These are phyloP conservation scores for Rhodotorula diobovata DNA, from an alignment of 768 basidiomycete genomes.

Conservation along the genomic window DNA sequence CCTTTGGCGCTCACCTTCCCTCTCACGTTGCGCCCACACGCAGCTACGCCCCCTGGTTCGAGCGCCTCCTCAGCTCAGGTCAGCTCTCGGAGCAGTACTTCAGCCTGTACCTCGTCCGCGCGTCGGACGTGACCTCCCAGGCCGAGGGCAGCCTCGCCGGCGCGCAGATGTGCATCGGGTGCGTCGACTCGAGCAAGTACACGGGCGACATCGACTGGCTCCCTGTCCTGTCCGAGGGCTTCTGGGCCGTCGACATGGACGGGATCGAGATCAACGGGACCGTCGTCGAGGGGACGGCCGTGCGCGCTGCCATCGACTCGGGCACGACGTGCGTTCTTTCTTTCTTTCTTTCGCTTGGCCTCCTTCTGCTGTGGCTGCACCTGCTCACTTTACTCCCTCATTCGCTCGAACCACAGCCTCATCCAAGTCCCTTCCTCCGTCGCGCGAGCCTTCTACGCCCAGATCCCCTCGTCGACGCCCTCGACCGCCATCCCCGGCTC, in stretches of 20 bases:
- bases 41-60: constrained; percentile 34
- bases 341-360: background rate
- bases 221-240: constrained; percentile 9
- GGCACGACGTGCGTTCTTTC: constrained; percentile 27
- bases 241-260: constrained; percentile 21
- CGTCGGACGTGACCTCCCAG: constrained; percentile 7
- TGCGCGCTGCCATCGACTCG: constrained; percentile 29
- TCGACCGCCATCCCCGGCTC: background rate
- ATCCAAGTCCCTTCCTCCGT: background rate
- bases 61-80: constrained; percentile 30
- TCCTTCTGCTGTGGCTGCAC: no score
- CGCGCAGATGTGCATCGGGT: constrained; percentile 27
- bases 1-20: background rate
- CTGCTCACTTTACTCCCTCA: background rate
- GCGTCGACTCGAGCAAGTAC: constrained; percentile 33
- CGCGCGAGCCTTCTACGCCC: background rate
- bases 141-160: constrained; percentile 15
- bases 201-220: constrained; percentile 24
- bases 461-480: background rate
- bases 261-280: constrained; percentile 16
- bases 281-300: constrained; percentile 9
- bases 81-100: constrained; percentile 32
- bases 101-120: constrained; percentile 27
- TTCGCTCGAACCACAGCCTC: background rate
- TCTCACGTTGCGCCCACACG: background rate